Conservation (phyloP, 2,329 filamentous ascomycete genomes). For the Apiospora phragmitis region DNA sequence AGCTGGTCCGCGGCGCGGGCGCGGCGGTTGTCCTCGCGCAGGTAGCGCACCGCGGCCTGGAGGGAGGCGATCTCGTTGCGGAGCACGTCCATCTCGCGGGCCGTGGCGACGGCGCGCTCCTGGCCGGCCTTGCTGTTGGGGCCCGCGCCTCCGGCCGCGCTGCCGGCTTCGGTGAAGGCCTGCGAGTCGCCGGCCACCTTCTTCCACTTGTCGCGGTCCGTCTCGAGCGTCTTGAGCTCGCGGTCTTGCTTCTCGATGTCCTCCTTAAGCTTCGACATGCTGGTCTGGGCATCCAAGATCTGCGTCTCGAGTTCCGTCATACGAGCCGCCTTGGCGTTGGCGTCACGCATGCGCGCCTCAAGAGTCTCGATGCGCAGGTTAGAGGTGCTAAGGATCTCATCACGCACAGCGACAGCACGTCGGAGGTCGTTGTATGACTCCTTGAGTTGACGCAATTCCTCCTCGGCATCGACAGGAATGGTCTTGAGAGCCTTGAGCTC, state of each 20-base stretch:
- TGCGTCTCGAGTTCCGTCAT: constrained; percentile 65
- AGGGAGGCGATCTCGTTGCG: constrained; percentile 67
- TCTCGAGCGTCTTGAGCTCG: constrained; percentile 64
- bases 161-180: constrained; percentile 36
- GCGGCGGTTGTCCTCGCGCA: constrained; percentile 67
- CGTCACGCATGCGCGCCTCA: constrained; percentile 83
- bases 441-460: constrained; percentile 77
- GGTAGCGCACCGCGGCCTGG: constrained; percentile 65
- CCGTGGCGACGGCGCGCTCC: constrained; percentile 68
- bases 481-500: constrained; percentile 82
- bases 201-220: constrained; percentile 70
- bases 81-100: constrained; percentile 71
- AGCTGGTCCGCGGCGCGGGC: constrained; percentile 57
- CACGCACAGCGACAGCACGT: constrained; percentile 68
- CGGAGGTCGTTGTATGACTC: constrained; percentile 80
- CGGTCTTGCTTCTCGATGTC: constrained; percentile 68
- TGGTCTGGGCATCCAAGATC: constrained; percentile 53
- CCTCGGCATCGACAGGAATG: constrained; percentile 78
- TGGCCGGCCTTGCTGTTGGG: constrained; percentile 51
- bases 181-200: constrained; percentile 65
- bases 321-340: constrained; percentile 71
- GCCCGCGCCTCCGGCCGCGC: constrained; percentile 35
- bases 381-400: constrained; percentile 82
- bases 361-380: constrained; percentile 93
- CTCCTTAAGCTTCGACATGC: constrained; percentile 56